These are phyloP conservation scores for Hamamelis virginiana DNA, from an alignment of 164 flowering plant species.

Conservation along the genomic window DNA sequence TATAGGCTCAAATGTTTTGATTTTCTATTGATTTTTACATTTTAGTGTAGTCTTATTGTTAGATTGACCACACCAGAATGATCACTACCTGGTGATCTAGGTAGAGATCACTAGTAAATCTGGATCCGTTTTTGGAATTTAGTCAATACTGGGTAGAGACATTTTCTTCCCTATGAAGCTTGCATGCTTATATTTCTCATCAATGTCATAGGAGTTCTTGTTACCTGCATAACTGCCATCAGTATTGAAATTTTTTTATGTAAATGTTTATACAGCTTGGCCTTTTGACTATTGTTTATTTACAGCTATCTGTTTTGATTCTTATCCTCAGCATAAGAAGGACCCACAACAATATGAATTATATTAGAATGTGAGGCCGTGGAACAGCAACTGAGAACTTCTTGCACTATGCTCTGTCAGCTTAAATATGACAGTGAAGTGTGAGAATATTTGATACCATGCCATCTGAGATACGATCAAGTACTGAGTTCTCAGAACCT, in stretches of 20 bases:
- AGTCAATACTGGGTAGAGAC: background rate
- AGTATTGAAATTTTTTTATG: background rate
- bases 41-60: too few species aligned
- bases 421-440: conserved; percentile 5
- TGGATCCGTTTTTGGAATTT: background rate
- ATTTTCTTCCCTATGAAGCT: background rate
- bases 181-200: background rate
- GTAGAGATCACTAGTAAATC: too few species aligned
- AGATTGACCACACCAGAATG: too few species aligned
- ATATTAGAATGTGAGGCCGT: background rate
- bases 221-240: background rate
- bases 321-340: background rate
- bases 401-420: background rate
- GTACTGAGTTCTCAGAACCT: conserved; percentile 9
- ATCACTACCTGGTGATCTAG: too few species aligned
- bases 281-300: background rate
- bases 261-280: background rate
- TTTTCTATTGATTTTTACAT: too few species aligned
- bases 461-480: conserved; percentile 7
- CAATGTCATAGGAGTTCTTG: background rate
- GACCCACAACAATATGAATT: background rate
- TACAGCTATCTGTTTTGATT: background rate
- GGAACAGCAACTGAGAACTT: conserved; percentile 2
- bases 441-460: background rate
- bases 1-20: too few species aligned